A percentile compares a stretch with the other conserved stretches of the same genome.
Conservation (phyloP, 495 filamentous ascomycete genomes). For the Acidiella bohemica region DNA sequence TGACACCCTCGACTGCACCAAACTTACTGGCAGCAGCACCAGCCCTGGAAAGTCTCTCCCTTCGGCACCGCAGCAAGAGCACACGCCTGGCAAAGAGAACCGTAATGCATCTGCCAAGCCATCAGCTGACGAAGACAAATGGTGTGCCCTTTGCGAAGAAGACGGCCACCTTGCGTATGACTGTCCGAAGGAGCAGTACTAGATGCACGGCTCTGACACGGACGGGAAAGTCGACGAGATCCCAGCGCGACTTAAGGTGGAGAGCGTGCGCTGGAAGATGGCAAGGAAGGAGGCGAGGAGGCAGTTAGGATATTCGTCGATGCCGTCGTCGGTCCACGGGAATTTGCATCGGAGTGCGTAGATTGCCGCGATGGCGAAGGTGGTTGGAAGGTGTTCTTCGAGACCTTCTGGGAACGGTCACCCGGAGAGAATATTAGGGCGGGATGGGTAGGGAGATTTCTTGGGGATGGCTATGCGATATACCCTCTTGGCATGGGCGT, state of each 20-base stretch:
- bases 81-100: constrained; percentile 30
- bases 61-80: neutral
- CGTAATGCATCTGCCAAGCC: neutral
- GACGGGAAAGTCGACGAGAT: neutral
- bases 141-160: constrained; percentile 93
- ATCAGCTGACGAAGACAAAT: constrained; percentile 63
- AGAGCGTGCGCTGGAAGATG: constrained; percentile 2
- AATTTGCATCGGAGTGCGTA: no score
- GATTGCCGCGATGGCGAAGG: no score
- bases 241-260: neutral
- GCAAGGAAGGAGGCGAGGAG: constrained; percentile 2
- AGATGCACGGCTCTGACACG: constrained; percentile 4
- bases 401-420: no score
- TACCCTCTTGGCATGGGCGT: no score
- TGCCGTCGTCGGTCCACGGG: no score
- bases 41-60: neutral
- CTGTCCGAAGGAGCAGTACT: constrained; percentile 22
- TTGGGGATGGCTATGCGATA: no score
- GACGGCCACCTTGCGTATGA: constrained; percentile 55
- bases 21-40: neutral
- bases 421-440: no score
- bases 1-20: constrained; percentile 18
- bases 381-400: no score
- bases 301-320: neutral
- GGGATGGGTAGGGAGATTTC: no score